phyloP scores from a whole-genome alignment of 164 flowering plant genomes.

The Magnolia kwangsiensis region DNA sequence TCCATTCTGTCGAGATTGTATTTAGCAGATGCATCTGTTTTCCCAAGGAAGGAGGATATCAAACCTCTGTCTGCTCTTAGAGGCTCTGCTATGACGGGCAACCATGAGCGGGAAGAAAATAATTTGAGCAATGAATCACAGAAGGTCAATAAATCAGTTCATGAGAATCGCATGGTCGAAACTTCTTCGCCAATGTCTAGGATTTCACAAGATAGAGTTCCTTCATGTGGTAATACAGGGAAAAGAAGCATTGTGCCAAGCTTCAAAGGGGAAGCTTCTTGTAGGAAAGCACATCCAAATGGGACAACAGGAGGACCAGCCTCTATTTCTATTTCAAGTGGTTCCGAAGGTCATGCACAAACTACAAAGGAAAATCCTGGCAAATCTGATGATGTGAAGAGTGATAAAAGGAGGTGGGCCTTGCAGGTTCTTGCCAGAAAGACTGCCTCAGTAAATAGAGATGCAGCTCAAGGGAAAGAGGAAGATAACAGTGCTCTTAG shows the following conservation, averaged over 20 bases:
- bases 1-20: slow-evolving; percentile 86
- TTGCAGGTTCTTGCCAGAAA: slow-evolving; percentile 88
- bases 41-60: slow-evolving; percentile 77
- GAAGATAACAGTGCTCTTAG: slow-evolving; percentile 47
- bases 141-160: slow-evolving; percentile 13
- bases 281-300: slow-evolving; percentile 21
- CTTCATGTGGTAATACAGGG: slow-evolving; percentile 27
- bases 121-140: neutral
- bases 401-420: slow-evolving; percentile 92
- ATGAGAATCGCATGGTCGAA: slow-evolving; percentile 4
- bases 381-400: slow-evolving; percentile 44
- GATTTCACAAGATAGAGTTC: slow-evolving; percentile 17
- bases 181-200: slow-evolving; percentile 14
- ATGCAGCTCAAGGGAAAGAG: slow-evolving; percentile 31
- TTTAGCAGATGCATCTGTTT: slow-evolving; percentile 87
- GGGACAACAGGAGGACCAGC: slow-evolving; percentile 16
- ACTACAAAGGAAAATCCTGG: slow-evolving; percentile 29
- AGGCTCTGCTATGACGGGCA: neutral
- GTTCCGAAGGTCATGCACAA: slow-evolving; percentile 24
- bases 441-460: slow-evolving; percentile 36
- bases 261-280: slow-evolving; percentile 24
- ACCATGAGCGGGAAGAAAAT: neutral
- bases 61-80: slow-evolving; percentile 58
- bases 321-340: slow-evolving; percentile 24
- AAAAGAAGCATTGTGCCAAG: slow-evolving; percentile 16